These are phyloP conservation scores for Entomortierella beljakovae DNA, from an alignment of 192 early-diverging fungal genomes.

Conservation along the genomic window DNA sequence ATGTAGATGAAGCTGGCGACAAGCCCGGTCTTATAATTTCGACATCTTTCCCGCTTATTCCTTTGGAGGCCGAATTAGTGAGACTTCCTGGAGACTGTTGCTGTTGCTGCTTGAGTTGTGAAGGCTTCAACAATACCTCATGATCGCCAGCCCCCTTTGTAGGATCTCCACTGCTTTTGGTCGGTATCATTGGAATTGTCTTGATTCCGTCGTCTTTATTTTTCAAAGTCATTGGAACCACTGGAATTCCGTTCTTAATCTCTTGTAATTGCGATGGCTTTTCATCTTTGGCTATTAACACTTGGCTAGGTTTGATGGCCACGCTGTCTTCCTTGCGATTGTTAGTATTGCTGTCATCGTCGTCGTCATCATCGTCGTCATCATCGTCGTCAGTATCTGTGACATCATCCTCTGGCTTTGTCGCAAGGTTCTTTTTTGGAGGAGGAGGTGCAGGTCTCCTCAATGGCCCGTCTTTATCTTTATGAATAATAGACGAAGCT, in stretches of 20 bases:
- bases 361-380: conserved; percentile 26
- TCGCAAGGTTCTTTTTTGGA: conserved; percentile 7
- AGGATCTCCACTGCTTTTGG: too few species aligned
- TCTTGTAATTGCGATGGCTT: too few species aligned
- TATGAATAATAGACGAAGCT: conserved; percentile 20
- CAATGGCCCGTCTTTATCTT: conserved; percentile 11
- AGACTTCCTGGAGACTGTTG: background rate
- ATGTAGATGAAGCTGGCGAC: conserved; percentile 1
- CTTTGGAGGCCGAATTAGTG: too few species aligned
- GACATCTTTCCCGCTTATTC: conserved; percentile 3
- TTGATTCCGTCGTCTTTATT: background rate
- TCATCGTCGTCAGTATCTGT: conserved; percentile 3
- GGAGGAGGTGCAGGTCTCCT: conserved; percentile 43
- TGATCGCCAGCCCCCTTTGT: background rate
- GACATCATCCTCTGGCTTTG: background rate
- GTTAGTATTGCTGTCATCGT: conserved; percentile 2
- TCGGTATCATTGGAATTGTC: too few species aligned
- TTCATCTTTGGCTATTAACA: background rate
- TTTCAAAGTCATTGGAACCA: background rate
- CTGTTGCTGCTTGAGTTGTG: conserved; percentile 15
- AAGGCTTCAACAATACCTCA: conserved; percentile 31
- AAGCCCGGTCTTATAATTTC: conserved; percentile 4
- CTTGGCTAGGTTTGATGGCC: background rate
- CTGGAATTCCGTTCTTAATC: too few species aligned
- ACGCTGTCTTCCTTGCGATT: background rate